Base-by-base conservation (phyloP, 805 yeast species). In the Metschnikowia lochheadii region DNA sequence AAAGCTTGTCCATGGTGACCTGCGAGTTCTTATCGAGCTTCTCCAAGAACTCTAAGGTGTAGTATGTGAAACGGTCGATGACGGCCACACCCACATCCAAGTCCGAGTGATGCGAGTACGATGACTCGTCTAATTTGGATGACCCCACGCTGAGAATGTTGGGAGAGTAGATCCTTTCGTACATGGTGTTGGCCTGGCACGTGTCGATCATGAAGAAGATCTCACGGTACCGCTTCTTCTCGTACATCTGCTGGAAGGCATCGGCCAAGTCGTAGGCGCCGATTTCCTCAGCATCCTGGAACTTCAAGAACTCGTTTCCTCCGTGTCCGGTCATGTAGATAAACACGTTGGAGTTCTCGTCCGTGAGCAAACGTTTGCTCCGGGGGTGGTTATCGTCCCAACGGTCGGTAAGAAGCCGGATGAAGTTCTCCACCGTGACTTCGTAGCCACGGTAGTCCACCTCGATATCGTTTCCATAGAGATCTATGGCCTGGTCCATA, bases 131-230 rank as follows among this genome's bases (percentile, higher is more conserved):
- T 6, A 89, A 55, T 56, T 79, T 86, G 8, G 96, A 87, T 1
- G 97, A 89, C 0, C 99, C 99, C 34, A 92, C 95, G 1, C 97
- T 89, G 47, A 94, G 69, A 42, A 94, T 82, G 65, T 94, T 90
- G 33, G 99, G 98, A 8, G 96, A 86, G 65, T 89, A 90, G 63
- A 92, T 83, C 62, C 86, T 81, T 50, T 95, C 85, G 70, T 87
- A 94, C 99, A 94, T 92, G 14, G 99, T 89, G 69, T 92, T 94
- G 23, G 99, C 99, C 73, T 94, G 99, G 64, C 99, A 94, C 0
- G 99, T 94, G 67, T 94, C 99, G 56, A 94, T 87, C 98, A 94
- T 94, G 70, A 94, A 94, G 63, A 94, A 83, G 33, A 94, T 87
- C 72, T 94, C 98, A 60, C 91, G 90, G 73, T 94, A 94, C 49